These are phyloP conservation scores for Stipa capillata DNA, from an alignment of 176 grass and related monocot species.

Conservation along the genomic window DNA sequence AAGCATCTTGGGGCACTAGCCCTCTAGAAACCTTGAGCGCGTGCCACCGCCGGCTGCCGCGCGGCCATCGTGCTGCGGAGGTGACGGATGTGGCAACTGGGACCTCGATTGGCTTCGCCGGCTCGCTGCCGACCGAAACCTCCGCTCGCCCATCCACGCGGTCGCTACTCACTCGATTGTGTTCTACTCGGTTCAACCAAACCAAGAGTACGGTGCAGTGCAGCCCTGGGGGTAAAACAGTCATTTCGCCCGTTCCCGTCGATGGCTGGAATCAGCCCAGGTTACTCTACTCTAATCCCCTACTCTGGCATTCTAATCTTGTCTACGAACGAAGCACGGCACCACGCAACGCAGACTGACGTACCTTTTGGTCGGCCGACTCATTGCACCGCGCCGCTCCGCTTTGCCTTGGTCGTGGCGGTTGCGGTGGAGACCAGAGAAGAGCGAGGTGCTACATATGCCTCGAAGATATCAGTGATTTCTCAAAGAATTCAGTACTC, in stretches of 20 bases:
- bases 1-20: neutral
- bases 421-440: too few relatives aligned
- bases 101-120: neutral
- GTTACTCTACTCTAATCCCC: too few relatives aligned
- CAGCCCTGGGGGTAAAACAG: neutral
- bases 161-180: neutral
- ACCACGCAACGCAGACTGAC: too few relatives aligned
- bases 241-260: neutral
- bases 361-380: too few relatives aligned
- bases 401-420: too few relatives aligned
- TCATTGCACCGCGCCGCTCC: too few relatives aligned
- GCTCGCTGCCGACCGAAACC: neutral
- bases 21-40: neutral
- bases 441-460: too few relatives aligned
- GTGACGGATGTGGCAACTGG: neutral
- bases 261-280: too few relatives aligned
- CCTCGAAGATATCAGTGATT: neutral
- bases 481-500: neutral
- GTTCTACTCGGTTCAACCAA: neutral
- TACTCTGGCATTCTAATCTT: too few relatives aligned
- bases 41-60: neutral
- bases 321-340: too few relatives aligned
- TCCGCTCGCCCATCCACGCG: neutral
- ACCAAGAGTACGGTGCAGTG: neutral
- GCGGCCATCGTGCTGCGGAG: too few relatives aligned